Base-by-base conservation (phyloP, 371 early-diverging fungal species). In the Mucor indicus region DNA sequence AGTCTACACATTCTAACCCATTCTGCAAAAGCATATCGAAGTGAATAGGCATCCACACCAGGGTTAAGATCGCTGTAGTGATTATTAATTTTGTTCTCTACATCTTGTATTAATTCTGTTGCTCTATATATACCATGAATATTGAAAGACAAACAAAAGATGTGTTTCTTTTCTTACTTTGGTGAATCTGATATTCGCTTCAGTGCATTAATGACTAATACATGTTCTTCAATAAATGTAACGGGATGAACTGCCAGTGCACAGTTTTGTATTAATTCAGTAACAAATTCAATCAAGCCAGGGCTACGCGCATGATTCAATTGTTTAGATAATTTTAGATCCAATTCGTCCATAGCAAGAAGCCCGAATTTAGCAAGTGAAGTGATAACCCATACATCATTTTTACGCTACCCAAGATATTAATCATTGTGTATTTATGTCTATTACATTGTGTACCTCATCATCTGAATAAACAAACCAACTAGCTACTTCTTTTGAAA, bases 401-500 rank as follows among this genome's bases (percentile, higher is more conserved):
- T 87, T 64, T 95, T 93, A 50, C 93, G 50, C 60, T 66, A 45
- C 7, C 15, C 2, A 40, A 2, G 23, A 15, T 8, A 5, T 20
- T 6, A 31, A n/a, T 32, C n/a, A n/a, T n/a, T n/a, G n/a, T n/a
- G n/a, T n/a, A n/a, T n/a, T n/a, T n/a, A n/a, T n/a, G n/a, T n/a
- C n/a, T n/a, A n/a, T n/a, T n/a, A n/a, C n/a, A n/a, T n/a, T n/a
- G n/a, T n/a, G n/a, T 59, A 71, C 72, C 59, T 93, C 93, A 55
- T 96, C 96, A 30, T 92, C 91, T 0, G 91, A 77, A 70, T 91
- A 94, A 16, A 93, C 71, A 16, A 97, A 68, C 97, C 96, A 97
- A 23, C 79, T 69, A 11, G 78, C 75, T 25, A 94, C 84, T 60
- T 97, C 96, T 63, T 87, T 87, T 11, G 79, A 79, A 2, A 90